Percentiles rank a stretch among this genome's conserved stretches.
These are phyloP conservation scores for Ustilago crameri DNA, from an alignment of 1,284 basidiomycete species.

Conservation along the genomic window DNA sequence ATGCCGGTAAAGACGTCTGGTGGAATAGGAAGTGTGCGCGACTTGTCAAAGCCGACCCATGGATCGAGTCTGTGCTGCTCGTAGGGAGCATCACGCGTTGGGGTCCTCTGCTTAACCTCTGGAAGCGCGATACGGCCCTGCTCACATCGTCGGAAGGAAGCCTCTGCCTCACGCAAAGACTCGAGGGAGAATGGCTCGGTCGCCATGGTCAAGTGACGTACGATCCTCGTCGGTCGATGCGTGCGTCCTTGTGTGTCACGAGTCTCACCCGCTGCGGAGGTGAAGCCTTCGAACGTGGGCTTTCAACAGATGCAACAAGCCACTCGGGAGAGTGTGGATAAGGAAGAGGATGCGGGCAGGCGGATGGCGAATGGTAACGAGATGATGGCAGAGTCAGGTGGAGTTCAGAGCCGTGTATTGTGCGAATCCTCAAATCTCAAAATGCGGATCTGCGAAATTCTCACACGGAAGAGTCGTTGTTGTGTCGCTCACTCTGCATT, in stretches of 20 bases:
- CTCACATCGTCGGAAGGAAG: conserved; percentile 38
- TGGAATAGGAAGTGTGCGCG: conserved; percentile 58
- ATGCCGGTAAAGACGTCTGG: conserved; percentile 59
- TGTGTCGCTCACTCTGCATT: conserved; percentile 7
- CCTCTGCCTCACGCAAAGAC: conserved; percentile 43
- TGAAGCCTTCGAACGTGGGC: neutral
- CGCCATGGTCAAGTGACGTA: conserved; percentile 26
- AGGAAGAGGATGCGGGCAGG: too few species aligned
- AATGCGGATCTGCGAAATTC: conserved; percentile 17
- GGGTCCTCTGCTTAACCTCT: conserved; percentile 49
- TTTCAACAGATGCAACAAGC: neutral
- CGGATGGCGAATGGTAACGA: neutral
- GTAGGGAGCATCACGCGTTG: conserved; percentile 58
- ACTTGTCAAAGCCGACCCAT: conserved; percentile 57
- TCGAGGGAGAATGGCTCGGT: conserved; percentile 38
- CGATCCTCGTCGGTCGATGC: neutral
- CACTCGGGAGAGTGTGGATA: too few species aligned
- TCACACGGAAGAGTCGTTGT: neutral
- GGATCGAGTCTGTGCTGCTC: conserved; percentile 57
- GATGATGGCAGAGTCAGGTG: neutral
- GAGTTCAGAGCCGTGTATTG: neutral
- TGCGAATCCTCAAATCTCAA: conserved; percentile 2
- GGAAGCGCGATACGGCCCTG: conserved; percentile 44
- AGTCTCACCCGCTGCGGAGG: conserved; percentile 7
- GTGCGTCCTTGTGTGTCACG: neutral